Percentiles rank a stretch among this genome's conserved stretches.
phyloP scores from a whole-genome alignment of 2,329 filamentous ascomycete genomes.

The Talaromyces rugulosus region DNA sequence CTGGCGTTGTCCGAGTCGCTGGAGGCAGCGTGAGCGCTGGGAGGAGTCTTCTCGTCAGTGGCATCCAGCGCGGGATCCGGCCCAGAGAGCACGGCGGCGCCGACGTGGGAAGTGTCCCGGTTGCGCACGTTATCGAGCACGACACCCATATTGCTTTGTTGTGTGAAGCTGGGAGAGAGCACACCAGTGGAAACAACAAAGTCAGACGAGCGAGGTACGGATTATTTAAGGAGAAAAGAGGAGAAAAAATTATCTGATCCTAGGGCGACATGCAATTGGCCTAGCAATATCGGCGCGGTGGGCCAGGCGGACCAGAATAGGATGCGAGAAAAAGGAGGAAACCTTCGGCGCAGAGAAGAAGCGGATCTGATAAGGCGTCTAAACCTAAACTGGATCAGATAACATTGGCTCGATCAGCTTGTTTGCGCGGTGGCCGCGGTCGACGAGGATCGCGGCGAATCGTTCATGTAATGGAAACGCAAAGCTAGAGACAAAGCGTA shows the following conservation, averaged over 20 bases:
- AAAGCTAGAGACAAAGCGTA: neutral
- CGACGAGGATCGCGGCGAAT: neutral
- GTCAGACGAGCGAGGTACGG: neutral
- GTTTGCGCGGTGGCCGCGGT: neutral
- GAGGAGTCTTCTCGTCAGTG: conserved; percentile 3
- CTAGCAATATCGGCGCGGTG: neutral
- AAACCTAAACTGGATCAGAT: neutral
- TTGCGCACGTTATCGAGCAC: conserved; percentile 7
- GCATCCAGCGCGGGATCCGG: neutral
- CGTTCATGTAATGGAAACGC: neutral
- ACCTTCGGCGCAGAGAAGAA: neutral
- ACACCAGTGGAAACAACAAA: no score
- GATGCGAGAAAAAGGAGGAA: neutral
- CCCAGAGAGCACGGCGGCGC: conserved; percentile 1
- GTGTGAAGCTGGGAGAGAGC: neutral
- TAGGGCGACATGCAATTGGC: neutral
- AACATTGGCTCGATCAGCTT: neutral
- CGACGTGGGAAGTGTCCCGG: conserved; percentile 11
- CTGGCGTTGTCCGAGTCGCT: conserved; percentile 22
- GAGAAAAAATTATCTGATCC: neutral
- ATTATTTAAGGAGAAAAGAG: neutral
- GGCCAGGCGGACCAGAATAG: neutral
- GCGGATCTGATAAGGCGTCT: neutral
- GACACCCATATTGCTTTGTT: conserved; percentile 5
- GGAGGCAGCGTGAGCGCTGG: conserved; percentile 8